Percentiles rank a stretch among this genome's conserved stretches.
Conservation (phyloP, 306 rosid species). For the Glycine soja region DNA sequence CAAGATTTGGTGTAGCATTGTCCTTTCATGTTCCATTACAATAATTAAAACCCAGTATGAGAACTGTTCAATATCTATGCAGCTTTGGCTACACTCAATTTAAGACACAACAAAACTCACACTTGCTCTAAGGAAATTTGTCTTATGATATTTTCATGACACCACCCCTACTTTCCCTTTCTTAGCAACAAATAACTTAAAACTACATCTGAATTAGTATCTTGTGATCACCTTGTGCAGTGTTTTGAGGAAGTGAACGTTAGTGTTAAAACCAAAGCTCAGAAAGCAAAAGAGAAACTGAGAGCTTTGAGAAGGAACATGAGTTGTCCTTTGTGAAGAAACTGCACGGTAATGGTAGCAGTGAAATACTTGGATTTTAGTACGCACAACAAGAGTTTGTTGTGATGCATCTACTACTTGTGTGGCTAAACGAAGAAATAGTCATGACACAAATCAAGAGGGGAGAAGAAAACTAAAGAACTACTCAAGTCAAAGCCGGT, state of each 20-base stretch:
- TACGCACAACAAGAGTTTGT: not conserved
- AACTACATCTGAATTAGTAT: constrained; percentile 5
- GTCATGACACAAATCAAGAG: constrained; percentile 4
- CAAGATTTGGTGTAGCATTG: constrained; percentile 14
- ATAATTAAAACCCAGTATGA: not conserved
- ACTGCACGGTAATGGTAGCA: constrained; percentile 26
- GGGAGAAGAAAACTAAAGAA: not conserved
- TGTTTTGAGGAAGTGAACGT: constrained; percentile 64
- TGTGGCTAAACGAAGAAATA: not conserved
- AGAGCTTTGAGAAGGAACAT: constrained; percentile 65
- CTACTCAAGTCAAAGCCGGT: not conserved
- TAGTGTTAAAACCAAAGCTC: constrained; percentile 64
- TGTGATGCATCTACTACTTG: constrained; percentile 28
- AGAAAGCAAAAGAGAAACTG: constrained; percentile 65
- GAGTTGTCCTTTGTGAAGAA: constrained; percentile 66
- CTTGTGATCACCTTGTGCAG: constrained; percentile 47
- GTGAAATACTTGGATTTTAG: constrained; percentile 21
- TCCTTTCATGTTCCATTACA: not conserved
- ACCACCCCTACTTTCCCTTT: not conserved
- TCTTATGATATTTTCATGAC: not conserved
- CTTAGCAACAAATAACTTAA: not conserved
- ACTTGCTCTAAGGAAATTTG: not conserved
- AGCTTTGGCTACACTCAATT: no score
- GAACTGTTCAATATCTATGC: no score
- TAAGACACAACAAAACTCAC: not conserved